Percentiles rank a stretch among this genome's conserved stretches.
Evolutionary conservation across 2,329 filamentous ascomycete species (phyloP).

Genomic region (Thielaviopsis cerberus): DNA sequence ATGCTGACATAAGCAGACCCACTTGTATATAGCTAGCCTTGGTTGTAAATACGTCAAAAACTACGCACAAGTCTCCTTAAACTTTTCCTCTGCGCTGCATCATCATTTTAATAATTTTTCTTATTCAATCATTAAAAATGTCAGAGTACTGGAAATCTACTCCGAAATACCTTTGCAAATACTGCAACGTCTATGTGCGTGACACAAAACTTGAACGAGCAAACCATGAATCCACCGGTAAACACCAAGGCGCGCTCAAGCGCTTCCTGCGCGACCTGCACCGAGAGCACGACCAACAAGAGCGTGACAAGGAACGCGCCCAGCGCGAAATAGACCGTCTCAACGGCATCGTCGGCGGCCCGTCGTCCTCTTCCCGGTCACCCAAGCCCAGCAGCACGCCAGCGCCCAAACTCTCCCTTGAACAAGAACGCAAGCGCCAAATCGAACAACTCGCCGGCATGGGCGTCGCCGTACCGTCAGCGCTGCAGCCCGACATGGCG

Average conservation of each 20-base stretch:
- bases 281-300: constrained; percentile 60
- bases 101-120: background rate
- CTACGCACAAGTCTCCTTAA: background rate
- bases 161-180: constrained; percentile 95
- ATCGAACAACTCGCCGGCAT: constrained; percentile 73
- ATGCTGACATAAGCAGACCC: background rate
- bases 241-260: constrained; percentile 72
- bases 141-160: constrained; percentile 98
- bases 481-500: constrained; percentile 62
- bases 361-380: constrained; percentile 17
- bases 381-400: background rate
- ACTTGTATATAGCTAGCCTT: background rate
- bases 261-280: constrained; percentile 80
- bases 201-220: constrained; percentile 79
- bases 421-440: constrained; percentile 61
- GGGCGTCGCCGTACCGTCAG: constrained; percentile 68
- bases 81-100: background rate
- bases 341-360: constrained; percentile 50
- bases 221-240: constrained; percentile 74
- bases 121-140: constrained; percentile 33
- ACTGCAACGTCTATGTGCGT: constrained; percentile 76
- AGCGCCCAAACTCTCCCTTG: constrained; percentile 20
- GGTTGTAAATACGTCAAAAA: background rate
- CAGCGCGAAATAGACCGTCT: constrained; percentile 71
- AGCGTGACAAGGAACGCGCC: constrained; percentile 64